Percentiles rank a stretch among this genome's conserved stretches.
These are phyloP conservation scores for Bacidia rubella DNA, from an alignment of 495 filamentous ascomycete genomes.

Conservation along the genomic window DNA sequence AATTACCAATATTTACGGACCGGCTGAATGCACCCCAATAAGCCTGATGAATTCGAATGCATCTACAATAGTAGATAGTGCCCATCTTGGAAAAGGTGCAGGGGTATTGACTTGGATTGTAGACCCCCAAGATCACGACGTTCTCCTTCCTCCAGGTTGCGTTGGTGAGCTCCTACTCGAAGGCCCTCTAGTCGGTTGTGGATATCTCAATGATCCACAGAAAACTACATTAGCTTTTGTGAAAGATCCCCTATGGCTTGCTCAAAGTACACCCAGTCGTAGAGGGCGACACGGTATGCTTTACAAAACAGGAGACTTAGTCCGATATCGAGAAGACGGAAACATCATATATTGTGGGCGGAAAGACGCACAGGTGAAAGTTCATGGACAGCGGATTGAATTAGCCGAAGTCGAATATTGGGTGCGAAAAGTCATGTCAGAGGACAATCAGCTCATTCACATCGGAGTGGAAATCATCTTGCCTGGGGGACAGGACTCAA, in stretches of 20 bases:
- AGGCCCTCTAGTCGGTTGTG: conserved; percentile 38
- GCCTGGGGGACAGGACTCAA: neutral
- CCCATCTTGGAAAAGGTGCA: conserved; percentile 19
- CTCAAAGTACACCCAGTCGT: too few relatives aligned
- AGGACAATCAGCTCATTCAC: neutral
- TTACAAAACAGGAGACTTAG: conserved; percentile 42
- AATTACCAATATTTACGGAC: conserved; percentile 25
- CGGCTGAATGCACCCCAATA: conserved; percentile 26
- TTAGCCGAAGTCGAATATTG: conserved; percentile 37
- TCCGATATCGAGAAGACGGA: conserved; percentile 30
- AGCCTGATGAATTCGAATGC: conserved; percentile 15
- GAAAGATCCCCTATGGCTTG: conserved; percentile 34
- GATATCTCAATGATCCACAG: conserved; percentile 34
- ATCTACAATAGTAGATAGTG: conserved; percentile 8
- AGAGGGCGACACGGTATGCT: conserved; percentile 24
- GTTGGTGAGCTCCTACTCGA: conserved; percentile 52
- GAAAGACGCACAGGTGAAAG: conserved; percentile 38
- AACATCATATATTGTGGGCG: conserved; percentile 34
- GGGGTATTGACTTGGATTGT: conserved; percentile 39
- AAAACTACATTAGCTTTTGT: conserved; percentile 34
- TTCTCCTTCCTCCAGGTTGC: conserved; percentile 41
- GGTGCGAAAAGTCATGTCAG: too few relatives aligned
- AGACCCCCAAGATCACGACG: conserved; percentile 36
- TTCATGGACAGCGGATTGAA: conserved; percentile 38
- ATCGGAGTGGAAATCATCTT: neutral